Evolutionary conservation across 2,329 filamentous ascomycete genomes (phyloP), one percentile per base, ranked within the genome.

Genomic region (Trichophyton schoenleinii): DNA sequence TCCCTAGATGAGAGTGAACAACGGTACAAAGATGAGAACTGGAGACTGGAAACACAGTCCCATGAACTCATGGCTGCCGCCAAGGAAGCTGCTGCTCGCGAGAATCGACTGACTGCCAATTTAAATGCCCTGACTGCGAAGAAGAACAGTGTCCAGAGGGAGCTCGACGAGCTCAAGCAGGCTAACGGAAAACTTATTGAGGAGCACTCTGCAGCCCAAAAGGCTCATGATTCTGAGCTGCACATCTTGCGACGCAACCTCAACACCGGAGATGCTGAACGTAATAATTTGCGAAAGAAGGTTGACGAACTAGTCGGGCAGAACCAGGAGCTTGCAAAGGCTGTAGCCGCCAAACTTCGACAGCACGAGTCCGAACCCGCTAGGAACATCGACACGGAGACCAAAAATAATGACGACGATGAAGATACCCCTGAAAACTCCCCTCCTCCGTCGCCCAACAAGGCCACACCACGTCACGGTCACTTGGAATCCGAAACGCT

Each of bases 1-100:
- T 82, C 83, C 5, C 79, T 96, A 46, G 91, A 96, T 68, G 94
- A 99, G 74, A 96, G 88, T 71, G 94, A 99, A 73, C 88, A 95
- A 69, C 87, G 89, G 59, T 96, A 95, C 77, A 97, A 96, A 75
- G 94, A 99, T 70, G 94, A 97, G 74, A 99, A 97, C 72, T 99
- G 94, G 94, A 92, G 88, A 65, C 81, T 99, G 42, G 94, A 99
- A 74, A 95, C 91, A 0, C 89, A 91, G 68, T 82, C 95, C 22
- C 94, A 96, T 68, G 91, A 97, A 65, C 79, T 92, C 48, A 81
- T 88, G 59, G 82, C 87, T 6, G 80, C 83, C 15, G 82, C 87
- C 64, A 89, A 86, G 70, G 89, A 95, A 55, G 83, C 88, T 0
- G 79, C 85, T 13, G 91, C 94, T 70, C 87, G 87, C 63, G 91